Percentiles rank a stretch among this genome's conserved stretches.
phyloP scores from a whole-genome alignment of 768 basidiomycete genomes.

The Pleurotus cornucopiae region DNA sequence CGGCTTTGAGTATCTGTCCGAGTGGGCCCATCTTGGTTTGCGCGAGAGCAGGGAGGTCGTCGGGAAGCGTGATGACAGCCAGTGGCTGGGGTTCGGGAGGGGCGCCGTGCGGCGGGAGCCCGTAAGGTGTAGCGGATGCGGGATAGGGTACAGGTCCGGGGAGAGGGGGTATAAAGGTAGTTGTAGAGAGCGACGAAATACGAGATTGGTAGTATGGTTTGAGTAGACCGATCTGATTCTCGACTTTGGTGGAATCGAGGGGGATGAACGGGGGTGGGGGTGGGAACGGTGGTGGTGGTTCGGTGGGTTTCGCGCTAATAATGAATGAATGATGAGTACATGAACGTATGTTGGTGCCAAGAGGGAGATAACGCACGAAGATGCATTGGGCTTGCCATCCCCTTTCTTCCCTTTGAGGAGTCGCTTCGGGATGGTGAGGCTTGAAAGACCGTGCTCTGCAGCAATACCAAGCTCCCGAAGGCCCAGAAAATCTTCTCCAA shows the following conservation, averaged over 20 bases:
- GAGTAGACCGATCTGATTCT: constrained; percentile 83
- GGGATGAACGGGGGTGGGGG: constrained; percentile 80
- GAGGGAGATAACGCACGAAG: constrained; percentile 40
- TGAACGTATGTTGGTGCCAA: neutral
- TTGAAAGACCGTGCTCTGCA: constrained; percentile 75
- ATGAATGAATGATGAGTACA: constrained; percentile 2
- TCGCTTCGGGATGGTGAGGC: constrained; percentile 72
- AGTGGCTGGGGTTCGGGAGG: constrained; percentile 15
- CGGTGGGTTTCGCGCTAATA: constrained; percentile 55
- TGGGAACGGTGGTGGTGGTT: constrained; percentile 80
- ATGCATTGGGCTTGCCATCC: constrained; percentile 29
- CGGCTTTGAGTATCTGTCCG: constrained; percentile 65
- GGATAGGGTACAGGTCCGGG: constrained; percentile 15
- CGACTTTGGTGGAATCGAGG: constrained; percentile 59
- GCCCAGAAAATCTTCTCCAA: constrained; percentile 93
- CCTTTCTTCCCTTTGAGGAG: constrained; percentile 66
- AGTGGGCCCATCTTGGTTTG: constrained; percentile 77
- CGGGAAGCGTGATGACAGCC: constrained; percentile 42
- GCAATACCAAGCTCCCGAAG: constrained; percentile 86
- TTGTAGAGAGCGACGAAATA: constrained; percentile 38
- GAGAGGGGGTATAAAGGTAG: constrained; percentile 12
- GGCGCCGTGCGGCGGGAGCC: constrained; percentile 9
- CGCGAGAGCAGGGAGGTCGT: constrained; percentile 54
- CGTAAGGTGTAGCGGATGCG: constrained; percentile 14
- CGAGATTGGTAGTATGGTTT: constrained; percentile 67